Conservation (phyloP, 306 rosid species). For the Herpetospermum pedunculosum region DNA sequence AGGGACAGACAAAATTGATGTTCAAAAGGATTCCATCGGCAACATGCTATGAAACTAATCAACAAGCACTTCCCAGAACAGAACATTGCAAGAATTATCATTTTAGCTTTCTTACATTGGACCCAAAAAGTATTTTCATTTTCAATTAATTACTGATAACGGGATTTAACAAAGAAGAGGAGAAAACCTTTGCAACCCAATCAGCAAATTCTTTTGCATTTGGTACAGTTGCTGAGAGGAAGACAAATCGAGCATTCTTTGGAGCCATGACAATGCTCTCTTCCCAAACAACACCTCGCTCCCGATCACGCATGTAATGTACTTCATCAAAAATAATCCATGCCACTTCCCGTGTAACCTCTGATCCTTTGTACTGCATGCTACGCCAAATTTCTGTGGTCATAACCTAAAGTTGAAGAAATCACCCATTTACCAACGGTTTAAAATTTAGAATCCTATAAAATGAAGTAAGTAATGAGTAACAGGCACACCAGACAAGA, state of each 20-base stretch:
- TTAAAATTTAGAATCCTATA: background rate
- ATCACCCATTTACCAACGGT: background rate
- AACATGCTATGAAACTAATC: background rate
- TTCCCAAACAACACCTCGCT: slow-evolving; percentile 98
- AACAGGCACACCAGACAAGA: slow-evolving; percentile 56
- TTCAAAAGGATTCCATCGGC: background rate
- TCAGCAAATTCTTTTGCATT: slow-evolving; percentile 91
- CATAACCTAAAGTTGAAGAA: slow-evolving; percentile 56
- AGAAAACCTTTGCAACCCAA: slow-evolving; percentile 86
- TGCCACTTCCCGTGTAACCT: slow-evolving; percentile 78
- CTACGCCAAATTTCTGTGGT: slow-evolving; percentile 97
- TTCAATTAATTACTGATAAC: background rate
- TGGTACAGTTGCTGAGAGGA: slow-evolving; percentile 92
- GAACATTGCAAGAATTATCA: background rate
- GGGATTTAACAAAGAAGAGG: background rate
- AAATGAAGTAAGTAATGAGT: background rate
- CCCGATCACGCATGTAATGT: slow-evolving; percentile 94
- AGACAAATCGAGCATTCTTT: slow-evolving; percentile 77
- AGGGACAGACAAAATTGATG: background rate
- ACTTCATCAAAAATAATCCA: slow-evolving; percentile 96
- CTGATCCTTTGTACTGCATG: slow-evolving; percentile 97
- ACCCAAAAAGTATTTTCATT: background rate
- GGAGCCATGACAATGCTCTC: slow-evolving; percentile 98
- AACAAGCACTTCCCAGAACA: background rate
- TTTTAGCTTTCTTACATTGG: background rate